A percentile compares a stretch with the other conserved stretches of the same genome.
Evolutionary conservation across 1,284 basidiomycete genomes (phyloP).

Genomic region (Leccinum ponderosum): DNA sequence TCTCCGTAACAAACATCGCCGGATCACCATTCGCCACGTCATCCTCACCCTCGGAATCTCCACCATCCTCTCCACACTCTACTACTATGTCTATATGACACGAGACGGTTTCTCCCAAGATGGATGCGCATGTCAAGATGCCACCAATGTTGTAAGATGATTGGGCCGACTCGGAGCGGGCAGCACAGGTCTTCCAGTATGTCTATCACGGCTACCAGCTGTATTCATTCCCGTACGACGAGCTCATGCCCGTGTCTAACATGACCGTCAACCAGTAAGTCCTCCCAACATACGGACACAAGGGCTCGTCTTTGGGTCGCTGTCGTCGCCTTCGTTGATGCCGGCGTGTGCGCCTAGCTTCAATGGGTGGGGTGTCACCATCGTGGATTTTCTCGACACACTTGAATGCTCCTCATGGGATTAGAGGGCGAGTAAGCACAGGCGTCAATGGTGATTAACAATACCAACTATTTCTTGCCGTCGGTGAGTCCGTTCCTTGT

Average conservation of each 20-base stretch:
- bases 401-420: constrained; percentile 75
- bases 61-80: constrained; percentile 21
- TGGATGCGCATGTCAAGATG: constrained; percentile 17
- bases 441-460: constrained; percentile 63
- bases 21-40: constrained; percentile 33
- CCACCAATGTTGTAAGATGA: constrained; percentile 22
- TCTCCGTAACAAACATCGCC: constrained; percentile 18
- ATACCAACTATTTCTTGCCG: constrained; percentile 46
- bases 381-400: constrained; percentile 78
- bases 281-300: background rate
- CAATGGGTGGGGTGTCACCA: constrained; percentile 88
- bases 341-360: constrained; percentile 43
- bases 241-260: constrained; percentile 55
- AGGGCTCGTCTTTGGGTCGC: too few relatives aligned
- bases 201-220: constrained; percentile 62
- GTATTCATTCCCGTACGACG: constrained; percentile 59
- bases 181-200: constrained; percentile 59
- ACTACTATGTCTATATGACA: constrained; percentile 15
- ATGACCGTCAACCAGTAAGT: constrained; percentile 51
- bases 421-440: constrained; percentile 67
- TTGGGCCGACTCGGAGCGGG: constrained; percentile 49
- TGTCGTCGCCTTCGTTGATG: too few relatives aligned
- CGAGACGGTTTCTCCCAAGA: constrained; percentile 1
- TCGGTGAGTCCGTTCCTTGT: too few relatives aligned
- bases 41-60: constrained; percentile 24